Base-by-base conservation (phyloP, 2,329 filamentous ascomycete species). In the Achaetomium macrosporum region DNA sequence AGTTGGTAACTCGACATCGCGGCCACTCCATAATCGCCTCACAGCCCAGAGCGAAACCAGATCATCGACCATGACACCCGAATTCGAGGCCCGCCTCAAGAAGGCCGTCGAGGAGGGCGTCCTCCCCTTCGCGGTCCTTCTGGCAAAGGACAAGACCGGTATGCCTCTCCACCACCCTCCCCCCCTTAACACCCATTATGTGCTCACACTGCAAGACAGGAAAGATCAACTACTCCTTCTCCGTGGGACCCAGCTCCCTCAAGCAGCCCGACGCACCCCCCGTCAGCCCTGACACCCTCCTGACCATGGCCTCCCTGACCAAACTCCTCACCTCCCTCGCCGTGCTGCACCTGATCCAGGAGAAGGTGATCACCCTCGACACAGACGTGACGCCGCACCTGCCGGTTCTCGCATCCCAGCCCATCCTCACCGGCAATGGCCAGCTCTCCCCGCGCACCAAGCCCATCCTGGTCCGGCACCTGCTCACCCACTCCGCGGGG, bases 401-500 rank as follows among this genome's bases (percentile, higher is more conserved):
- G 3, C 75, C 75, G 1, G 72, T 73, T 17, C 65, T 80, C 4
- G 70, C 67, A 6, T 52, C 58, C 2, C 70, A 73, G 42, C 64
- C 70, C 11, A 67, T 81, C 42, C 56, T 81, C 2, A 68, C 63
- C 25, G 25, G 68, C 0, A 67, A 67, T 31, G 67, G 68, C 37
- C 61, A 64, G 7, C 65, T 70, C 4, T 50, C 66, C 9, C 53
- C 61, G 9, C 64, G 66, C 13, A 47, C 42, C 12, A 59, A 60
- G 0, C 65, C 67, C 13, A 71, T 79, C 47, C 77, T 73, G 4
- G 63, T 78, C 5, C 64, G 68, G n/a, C 70, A 73, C 37, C 66
- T 79, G 2, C 66, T 80, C 5, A 73, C 71, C 1, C 76, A 79
- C 58, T 71, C 69, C 29, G 68, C 71, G 0, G 77, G 77, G 1